Conservation (phyloP, 2,329 filamentous ascomycete genomes). For the Eutypella sp. region DNA sequence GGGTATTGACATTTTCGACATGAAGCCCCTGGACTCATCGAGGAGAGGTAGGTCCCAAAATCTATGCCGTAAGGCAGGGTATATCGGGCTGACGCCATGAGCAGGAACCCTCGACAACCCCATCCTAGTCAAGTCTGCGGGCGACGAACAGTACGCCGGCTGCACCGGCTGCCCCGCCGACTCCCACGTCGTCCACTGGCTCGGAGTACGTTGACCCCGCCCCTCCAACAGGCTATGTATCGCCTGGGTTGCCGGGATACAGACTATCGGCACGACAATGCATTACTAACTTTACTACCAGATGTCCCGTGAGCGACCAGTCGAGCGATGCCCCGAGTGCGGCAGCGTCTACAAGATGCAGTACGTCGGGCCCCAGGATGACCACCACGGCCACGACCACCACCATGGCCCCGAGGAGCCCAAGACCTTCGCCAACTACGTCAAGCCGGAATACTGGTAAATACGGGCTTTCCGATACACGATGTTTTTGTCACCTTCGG, state of each 20-base stretch:
- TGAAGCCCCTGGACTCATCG: constrained; percentile 90
- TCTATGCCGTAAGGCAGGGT: neutral
- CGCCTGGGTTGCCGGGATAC: too few relatives aligned
- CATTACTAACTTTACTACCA: constrained; percentile 29
- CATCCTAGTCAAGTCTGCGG: constrained; percentile 83
- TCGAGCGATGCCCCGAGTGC: constrained; percentile 96
- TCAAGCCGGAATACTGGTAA: constrained; percentile 93
- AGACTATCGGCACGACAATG: too few relatives aligned
- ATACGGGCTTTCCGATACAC: constrained; percentile 13
- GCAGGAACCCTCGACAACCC: constrained; percentile 83
- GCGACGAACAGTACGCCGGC: constrained; percentile 93
- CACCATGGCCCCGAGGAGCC: constrained; percentile 70
- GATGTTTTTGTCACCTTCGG: too few relatives aligned
- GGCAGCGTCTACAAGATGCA: constrained; percentile 97
- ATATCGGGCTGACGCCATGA: constrained; percentile 17
- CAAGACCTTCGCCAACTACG: constrained; percentile 94
- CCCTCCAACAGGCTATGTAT: constrained; percentile 1
- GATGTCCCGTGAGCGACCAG: constrained; percentile 82
- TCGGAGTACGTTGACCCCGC: constrained; percentile 60
- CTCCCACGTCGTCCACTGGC: constrained; percentile 86
- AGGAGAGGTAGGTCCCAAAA: constrained; percentile 59
- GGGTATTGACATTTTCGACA: constrained; percentile 96
- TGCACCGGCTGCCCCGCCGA: constrained; percentile 94
- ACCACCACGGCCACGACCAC: constrained; percentile 56
- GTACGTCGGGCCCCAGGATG: constrained; percentile 80